Conservation (phyloP, 306 rosid genomes). For the Castanospermum australe region DNA sequence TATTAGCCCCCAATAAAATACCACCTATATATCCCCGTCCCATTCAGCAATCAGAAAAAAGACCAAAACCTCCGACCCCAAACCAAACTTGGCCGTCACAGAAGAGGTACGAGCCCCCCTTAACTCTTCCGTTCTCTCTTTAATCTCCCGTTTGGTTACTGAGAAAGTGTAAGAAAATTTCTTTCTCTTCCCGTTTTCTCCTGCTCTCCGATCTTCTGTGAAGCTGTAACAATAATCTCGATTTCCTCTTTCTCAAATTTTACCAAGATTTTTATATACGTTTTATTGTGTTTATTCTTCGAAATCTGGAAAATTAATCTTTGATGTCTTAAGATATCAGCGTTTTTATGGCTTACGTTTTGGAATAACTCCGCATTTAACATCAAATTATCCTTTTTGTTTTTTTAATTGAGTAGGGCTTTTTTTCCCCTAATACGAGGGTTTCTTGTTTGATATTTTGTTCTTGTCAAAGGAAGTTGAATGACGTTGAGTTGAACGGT, state of each 20-base stretch:
- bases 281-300: neutral
- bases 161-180: neutral
- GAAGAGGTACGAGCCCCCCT: neutral
- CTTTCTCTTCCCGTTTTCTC: neutral
- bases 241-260: neutral
- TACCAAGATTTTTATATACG: neutral
- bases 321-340: neutral
- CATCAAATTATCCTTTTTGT: neutral
- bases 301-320: neutral
- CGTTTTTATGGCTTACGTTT: neutral
- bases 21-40: neutral
- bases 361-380: neutral
- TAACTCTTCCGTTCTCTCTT: neutral
- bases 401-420: neutral
- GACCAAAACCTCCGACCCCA: neutral
- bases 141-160: neutral
- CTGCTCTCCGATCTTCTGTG: neutral
- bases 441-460: neutral
- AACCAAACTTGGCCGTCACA: slow-evolving; percentile 15
- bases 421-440: slow-evolving; percentile 1
- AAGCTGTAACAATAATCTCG: neutral
- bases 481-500: neutral
- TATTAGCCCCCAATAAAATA: too few relatives aligned
- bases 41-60: neutral
- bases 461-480: neutral